These are phyloP conservation scores for Monilinia polystroma DNA, from an alignment of 2,329 filamentous ascomycete species.

Conservation along the genomic window DNA sequence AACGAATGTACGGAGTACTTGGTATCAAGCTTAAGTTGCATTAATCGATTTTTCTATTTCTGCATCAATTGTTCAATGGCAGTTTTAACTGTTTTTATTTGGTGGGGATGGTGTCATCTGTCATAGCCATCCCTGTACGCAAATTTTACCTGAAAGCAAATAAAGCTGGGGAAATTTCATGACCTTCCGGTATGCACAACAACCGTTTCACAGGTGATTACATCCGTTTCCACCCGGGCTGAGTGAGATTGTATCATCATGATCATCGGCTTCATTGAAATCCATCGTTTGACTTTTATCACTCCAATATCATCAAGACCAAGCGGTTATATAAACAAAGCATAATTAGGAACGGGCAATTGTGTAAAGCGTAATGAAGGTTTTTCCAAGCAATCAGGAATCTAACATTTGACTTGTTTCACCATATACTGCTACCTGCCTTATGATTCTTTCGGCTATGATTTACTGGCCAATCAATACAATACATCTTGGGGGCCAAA, in stretches of 20 bases:
- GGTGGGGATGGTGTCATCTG: slow-evolving; percentile 3
- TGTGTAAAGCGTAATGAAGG: neutral
- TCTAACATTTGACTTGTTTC: neutral
- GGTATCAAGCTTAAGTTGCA: too few relatives aligned
- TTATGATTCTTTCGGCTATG: neutral
- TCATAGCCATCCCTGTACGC: slow-evolving; percentile 9
- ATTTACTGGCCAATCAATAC: too few relatives aligned
- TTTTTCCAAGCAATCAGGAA: neutral
- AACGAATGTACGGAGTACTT: neutral
- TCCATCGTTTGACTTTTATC: neutral
- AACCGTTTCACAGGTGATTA: slow-evolving; percentile 4
- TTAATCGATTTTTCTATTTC: neutral
- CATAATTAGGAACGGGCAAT: neutral
- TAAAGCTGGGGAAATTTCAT: slow-evolving; percentile 13
- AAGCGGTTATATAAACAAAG: neutral
- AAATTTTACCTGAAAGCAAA: neutral
- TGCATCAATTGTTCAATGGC: neutral
- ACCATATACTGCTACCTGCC: neutral
- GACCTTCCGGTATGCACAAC: neutral
- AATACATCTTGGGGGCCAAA: too few relatives aligned
- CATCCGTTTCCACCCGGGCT: neutral
- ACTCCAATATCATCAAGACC: neutral
- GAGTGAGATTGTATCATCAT: slow-evolving; percentile 9
- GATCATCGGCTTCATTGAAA: neutral
- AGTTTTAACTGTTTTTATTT: neutral